phyloP scores from a whole-genome alignment of 257 asterid genomes.

The Solanum bulbocastanum region DNA sequence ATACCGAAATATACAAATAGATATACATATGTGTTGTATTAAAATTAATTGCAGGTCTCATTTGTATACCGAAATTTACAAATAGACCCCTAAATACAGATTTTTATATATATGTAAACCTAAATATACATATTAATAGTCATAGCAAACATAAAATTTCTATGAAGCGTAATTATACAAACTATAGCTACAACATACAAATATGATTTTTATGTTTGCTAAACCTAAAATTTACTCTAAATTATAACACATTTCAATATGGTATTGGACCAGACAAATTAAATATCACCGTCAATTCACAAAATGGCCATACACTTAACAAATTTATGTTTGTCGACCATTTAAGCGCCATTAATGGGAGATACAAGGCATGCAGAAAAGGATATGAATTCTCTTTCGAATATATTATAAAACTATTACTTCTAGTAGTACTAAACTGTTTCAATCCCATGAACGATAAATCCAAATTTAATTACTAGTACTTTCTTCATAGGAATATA shows the following conservation, averaged over 20 bases:
- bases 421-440: background rate
- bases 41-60: no score
- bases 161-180: no score
- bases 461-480: background rate
- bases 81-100: no score
- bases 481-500: background rate
- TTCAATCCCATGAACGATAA: background rate
- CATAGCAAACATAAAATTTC: no score
- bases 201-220: no score
- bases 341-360: background rate
- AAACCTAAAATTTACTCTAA: no score
- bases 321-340: background rate
- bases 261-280: fast-evolving
- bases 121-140: no score
- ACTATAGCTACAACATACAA: no score
- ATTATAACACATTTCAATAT: background rate
- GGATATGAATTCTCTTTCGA: background rate
- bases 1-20: no score
- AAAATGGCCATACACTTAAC: background rate
- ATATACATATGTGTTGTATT: no score
- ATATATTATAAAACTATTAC: background rate
- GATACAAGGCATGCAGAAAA: background rate
- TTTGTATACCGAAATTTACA: no score
- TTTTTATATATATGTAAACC: no score
- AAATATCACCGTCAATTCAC: background rate